These are phyloP conservation scores for Selaginella moellendorffii DNA, from an alignment of 75 land plant genomes.

Conservation along the genomic window DNA sequence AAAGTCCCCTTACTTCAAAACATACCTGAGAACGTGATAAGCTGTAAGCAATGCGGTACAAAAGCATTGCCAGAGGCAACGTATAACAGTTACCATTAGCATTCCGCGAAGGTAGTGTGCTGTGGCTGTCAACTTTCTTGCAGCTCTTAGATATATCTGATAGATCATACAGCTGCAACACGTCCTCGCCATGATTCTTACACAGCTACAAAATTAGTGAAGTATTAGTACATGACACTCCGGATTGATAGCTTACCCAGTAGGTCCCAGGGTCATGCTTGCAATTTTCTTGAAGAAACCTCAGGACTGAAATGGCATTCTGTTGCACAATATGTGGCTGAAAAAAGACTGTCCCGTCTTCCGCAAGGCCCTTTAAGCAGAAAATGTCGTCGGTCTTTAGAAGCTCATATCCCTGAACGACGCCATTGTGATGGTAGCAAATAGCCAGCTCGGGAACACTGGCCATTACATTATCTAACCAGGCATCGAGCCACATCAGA, in stretches of 20 bases:
- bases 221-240: not conserved
- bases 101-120: conserved; percentile 44
- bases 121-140: conserved; percentile 35
- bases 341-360: conserved; percentile 90
- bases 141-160: conserved; percentile 28
- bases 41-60: conserved; percentile 87
- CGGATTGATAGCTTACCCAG: conserved; percentile 48
- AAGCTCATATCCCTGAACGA: conserved; percentile 98
- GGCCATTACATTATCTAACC: conserved; percentile 99
- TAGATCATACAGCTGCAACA: conserved; percentile 94
- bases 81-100: conserved; percentile 53
- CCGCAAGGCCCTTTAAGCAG: conserved; percentile 77
- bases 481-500: conserved; percentile 93
- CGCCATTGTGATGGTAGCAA: conserved; percentile 93
- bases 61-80: conserved; percentile 70
- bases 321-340: conserved; percentile 96
- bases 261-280: conserved; percentile 98
- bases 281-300: conserved; percentile 95
- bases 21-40: conserved; percentile 81
- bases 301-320: conserved; percentile 85
- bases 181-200: conserved; percentile 92
- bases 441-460: conserved; percentile 98
- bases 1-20: too few species aligned
- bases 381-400: conserved; percentile 96
- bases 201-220: conserved; percentile 42